Base-by-base conservation (phyloP, 192 early-diverging fungal genomes). In the Coemansia sp. region DNA sequence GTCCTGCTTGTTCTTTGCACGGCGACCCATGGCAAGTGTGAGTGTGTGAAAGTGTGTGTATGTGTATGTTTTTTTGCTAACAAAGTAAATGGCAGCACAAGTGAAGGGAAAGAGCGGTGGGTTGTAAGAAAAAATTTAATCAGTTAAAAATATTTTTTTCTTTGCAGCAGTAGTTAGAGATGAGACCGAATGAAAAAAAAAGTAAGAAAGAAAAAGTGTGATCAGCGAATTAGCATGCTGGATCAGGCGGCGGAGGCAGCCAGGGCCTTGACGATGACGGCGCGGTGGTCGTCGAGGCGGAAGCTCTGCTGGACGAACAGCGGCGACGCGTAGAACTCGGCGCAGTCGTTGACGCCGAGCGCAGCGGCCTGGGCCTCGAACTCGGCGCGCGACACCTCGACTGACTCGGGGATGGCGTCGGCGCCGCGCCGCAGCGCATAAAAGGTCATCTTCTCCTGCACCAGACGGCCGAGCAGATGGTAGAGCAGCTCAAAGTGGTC, bases 401-500 rank as follows among this genome's bases (percentile, higher is more conserved):
- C 76, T 14, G 64, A 37, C 12, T 73, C 79, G 0, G 87, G 86
- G 63, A 90, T 76, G 19, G 25, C 56, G 30, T 73, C 82, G 1
- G 15, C 82, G 2, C 19, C 82, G 53, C 84, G 71, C 57, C 66
- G 70, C 61, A 87, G 84, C 52, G 89, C 83, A 67, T 86, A 74
- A 61, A 91, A 86, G 24, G 86, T 83, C 66, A 91, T 78, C 24
- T 88, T 84, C 59, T 95, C 92, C 49, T 81, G 83, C 30, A 89
- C 78, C 37, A 94, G 71, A 49, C 86, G 82, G 9, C 86, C 85
- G 30, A 97, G 80, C 30, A 87, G 56, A 66, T 89, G 87, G 42
- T 87, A 82, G 47, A 95, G 73, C 33, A 93, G 74, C 73, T 95
- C 92, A 56, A 89, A 85, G 67, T 85, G 83, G 73, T 97, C 93